phyloP scores from a whole-genome alignment of 2,329 filamentous ascomycete genomes.

The Colletotrichum nymphaeae region DNA sequence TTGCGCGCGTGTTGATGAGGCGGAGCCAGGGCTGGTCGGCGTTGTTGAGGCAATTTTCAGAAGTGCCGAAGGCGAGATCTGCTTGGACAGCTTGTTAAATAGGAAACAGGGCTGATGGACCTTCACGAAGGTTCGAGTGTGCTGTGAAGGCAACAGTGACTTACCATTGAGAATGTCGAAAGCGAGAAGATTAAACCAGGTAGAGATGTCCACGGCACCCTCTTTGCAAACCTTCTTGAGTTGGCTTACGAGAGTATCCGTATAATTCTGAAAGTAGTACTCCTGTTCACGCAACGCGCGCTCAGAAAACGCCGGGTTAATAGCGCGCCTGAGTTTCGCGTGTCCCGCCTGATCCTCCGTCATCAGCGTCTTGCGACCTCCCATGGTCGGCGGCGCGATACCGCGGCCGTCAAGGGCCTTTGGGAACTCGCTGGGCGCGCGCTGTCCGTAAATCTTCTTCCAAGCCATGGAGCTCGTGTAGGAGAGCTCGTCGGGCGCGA shows the following conservation, averaged over 20 bases:
- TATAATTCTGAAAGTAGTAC: constrained; percentile 40
- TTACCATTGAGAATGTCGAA: background rate
- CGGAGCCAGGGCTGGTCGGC: background rate
- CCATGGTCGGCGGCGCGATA: constrained; percentile 4
- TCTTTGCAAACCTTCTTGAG: constrained; percentile 24
- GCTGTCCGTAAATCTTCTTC: constrained; percentile 52
- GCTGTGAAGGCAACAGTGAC: too few species aligned
- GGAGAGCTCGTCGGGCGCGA: constrained; percentile 51
- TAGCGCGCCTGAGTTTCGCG: constrained; percentile 33
- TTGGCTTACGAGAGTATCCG: constrained; percentile 39
- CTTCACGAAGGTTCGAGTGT: too few species aligned
- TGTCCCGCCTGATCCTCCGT: constrained; percentile 31
- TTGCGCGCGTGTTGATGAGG: background rate
- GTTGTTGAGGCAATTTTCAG: background rate
- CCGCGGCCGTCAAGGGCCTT: constrained; percentile 8
- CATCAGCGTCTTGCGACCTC: background rate
- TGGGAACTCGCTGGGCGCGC: background rate
- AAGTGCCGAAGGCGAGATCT: background rate
- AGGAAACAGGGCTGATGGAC: too few species aligned
- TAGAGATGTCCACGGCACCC: background rate
- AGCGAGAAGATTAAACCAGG: background rate
- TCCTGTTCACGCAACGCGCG: constrained; percentile 44
- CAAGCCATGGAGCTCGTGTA: constrained; percentile 48
- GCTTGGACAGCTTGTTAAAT: background rate
- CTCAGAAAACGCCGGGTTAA: constrained; percentile 44